Conservation (phyloP, 192 early-diverging fungal species). For the Coemansia sp. region DNA sequence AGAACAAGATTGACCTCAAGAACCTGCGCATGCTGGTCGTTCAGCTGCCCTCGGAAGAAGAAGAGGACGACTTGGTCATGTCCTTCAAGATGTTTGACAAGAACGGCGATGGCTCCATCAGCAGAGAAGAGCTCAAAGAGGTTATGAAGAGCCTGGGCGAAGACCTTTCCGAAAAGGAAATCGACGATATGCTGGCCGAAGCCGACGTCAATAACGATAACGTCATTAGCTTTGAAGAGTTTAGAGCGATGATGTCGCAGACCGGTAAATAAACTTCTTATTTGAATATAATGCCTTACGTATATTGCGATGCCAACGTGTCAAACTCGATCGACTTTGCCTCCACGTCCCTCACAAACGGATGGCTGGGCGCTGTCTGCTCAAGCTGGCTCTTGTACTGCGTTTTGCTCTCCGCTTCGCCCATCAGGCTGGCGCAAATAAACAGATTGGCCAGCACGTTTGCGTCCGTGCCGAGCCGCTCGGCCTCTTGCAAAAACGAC, state of each 20-base stretch:
- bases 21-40: not conserved
- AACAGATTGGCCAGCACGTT: conserved; percentile 88
- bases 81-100: conserved; percentile 56
- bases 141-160: conserved; percentile 61
- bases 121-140: conserved; percentile 45
- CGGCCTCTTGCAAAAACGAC: conserved; percentile 70
- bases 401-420: conserved; percentile 67
- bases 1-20: not conserved
- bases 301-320: not conserved
- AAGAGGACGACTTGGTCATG: conserved; percentile 23
- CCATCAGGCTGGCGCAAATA: conserved; percentile 65
- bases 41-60: not conserved
- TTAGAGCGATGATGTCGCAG: conserved; percentile 56
- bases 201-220: conserved; percentile 71
- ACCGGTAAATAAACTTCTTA: no score
- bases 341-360: conserved; percentile 72
- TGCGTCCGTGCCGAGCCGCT: conserved; percentile 66
- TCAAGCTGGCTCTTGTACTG: conserved; percentile 71
- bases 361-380: conserved; percentile 72
- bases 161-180: conserved; percentile 63
- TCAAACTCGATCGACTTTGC: conserved; percentile 85
- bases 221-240: conserved; percentile 59
- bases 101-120: conserved; percentile 55
- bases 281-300: no score
- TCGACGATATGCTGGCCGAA: conserved; percentile 78